Conservation (phyloP, 306 rosid genomes). For the Prunus padus region DNA sequence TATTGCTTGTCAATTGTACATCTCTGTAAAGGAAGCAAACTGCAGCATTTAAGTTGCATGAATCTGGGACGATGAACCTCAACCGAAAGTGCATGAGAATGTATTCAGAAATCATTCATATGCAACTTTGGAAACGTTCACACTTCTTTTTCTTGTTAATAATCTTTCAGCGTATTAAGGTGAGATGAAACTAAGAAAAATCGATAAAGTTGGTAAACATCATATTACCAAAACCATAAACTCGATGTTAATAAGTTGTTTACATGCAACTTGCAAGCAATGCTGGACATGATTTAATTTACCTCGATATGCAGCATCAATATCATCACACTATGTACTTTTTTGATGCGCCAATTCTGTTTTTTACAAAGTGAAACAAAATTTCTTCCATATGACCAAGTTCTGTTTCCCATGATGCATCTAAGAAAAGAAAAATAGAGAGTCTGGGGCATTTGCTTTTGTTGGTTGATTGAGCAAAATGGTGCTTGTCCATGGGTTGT, state of each 20-base stretch:
- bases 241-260: background rate
- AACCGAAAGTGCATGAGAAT: no score
- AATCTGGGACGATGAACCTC: no score
- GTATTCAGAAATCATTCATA: no score
- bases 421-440: constrained; percentile 4
- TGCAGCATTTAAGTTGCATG: no score
- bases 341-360: background rate
- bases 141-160: background rate
- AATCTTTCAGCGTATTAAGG: background rate
- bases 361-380: constrained; percentile 2
- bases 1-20: no score
- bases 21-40: no score
- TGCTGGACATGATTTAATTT: background rate
- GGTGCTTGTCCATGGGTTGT: constrained; percentile 20
- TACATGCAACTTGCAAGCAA: background rate
- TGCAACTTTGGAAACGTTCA: no score
- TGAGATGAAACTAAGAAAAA: background rate
- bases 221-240: background rate
- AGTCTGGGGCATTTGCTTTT: background rate
- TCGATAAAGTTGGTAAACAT: background rate
- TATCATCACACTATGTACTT: background rate
- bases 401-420: background rate
- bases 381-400: background rate
- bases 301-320: constrained; percentile 4
- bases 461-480: constrained; percentile 10